A percentile compares a stretch with the other conserved stretches of the same genome.
phyloP scores from a whole-genome alignment of 2,329 filamentous ascomycete species.

The Leptographium galeiforme region DNA sequence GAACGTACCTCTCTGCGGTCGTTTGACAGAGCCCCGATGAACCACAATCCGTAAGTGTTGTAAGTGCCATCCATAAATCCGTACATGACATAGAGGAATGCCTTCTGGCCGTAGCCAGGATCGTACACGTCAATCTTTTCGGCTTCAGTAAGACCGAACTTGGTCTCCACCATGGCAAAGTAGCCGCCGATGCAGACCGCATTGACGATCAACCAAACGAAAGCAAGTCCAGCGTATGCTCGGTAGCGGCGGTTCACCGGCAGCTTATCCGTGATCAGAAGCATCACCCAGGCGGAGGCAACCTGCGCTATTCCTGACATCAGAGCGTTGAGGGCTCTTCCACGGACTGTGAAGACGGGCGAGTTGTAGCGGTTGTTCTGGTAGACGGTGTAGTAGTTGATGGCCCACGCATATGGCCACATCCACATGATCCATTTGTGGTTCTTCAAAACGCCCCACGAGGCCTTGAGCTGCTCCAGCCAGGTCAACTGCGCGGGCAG shows the following conservation, averaged over 20 bases:
- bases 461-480: neutral
- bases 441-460: neutral
- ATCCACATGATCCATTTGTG: neutral
- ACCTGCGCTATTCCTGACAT: neutral
- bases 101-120: neutral
- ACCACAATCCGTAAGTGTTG: neutral
- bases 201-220: neutral
- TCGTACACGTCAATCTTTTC: neutral
- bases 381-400: neutral
- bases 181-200: neutral
- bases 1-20: neutral
- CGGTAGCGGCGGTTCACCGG: neutral
- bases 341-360: neutral
- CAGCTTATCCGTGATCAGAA: neutral
- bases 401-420: neutral
- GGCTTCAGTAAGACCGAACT: neutral
- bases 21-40: neutral
- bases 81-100: neutral
- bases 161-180: constrained; percentile 1
- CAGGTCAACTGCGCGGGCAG: neutral
- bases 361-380: neutral
- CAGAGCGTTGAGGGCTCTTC: constrained; percentile 5
- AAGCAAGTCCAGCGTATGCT: neutral
- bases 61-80: neutral
- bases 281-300: constrained; percentile 3